Base-by-base conservation (phyloP, 1,139 yeast genomes). In the Sugiyamaella xylanicola region DNA sequence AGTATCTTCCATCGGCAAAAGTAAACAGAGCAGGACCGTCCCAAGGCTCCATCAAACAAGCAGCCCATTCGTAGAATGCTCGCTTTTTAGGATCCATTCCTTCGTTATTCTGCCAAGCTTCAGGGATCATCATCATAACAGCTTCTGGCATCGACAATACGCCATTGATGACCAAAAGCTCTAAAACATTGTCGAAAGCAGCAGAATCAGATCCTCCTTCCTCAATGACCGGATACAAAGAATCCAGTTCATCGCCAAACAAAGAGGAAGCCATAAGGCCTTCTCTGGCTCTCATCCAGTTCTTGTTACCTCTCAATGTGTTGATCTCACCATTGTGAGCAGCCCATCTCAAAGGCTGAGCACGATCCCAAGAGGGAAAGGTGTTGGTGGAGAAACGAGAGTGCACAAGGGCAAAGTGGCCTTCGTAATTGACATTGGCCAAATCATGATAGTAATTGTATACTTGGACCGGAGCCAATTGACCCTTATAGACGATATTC, bases 181-280 rank as follows among this genome's bases (percentile, higher is more conserved):
- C 99, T 68, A 93, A 80, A 20, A 93, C 98, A 68, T 93, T 93
- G 75, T 93, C 99, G 64, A 93, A 86, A 21, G 98, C 97, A 53
- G 97, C 99, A n/a, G 98, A 93, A 73, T 93, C 99, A 29, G 97
- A 91, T 54, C 98, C 99, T 65, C 98, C 98, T 75, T 93, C 98
- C 74, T 93, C 98, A 64, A 93, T 92, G 68, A 93, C 87, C 21
- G 99, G 99, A 74, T 86, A 92, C 62, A 93, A 79, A 71, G 86
- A 85, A 68, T 91, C 97, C 72, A 92, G 80, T 65, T 90, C 96
- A 54, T 90, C 97, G 63, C 96, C 97, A 71, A 93, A 92, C 60
- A 89, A 79, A 58, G 83, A 79, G 2, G 96, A 87, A 46, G 83
- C 80, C 97, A 93, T 90, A 51, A 92, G 90, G 76, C 98, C 98